Conservation (phyloP, 768 basidiomycete genomes). For the Pleurotus sapidus region DNA sequence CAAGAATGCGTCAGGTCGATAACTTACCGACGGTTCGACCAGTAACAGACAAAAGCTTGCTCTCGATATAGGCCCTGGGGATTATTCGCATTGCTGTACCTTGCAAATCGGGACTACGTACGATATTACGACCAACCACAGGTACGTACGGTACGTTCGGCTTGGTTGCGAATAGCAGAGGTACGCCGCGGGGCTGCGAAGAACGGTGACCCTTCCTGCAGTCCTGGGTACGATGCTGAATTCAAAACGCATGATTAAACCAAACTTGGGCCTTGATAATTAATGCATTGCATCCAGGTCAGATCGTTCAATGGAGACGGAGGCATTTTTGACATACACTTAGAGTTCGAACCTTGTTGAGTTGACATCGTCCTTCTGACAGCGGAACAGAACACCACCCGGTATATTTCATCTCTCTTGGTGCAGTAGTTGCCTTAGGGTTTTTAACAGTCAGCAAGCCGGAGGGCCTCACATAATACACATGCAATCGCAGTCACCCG, state of each 20-base stretch:
- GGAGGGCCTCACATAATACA: no score
- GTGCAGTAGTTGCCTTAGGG: no score
- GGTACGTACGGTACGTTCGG: background rate
- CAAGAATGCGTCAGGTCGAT: no score
- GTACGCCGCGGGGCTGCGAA: slow-evolving; percentile 5
- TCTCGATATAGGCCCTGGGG: no score
- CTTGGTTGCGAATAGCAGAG: background rate
- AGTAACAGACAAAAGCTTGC: no score
- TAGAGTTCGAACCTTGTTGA: slow-evolving; percentile 3
- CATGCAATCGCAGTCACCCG: no score
- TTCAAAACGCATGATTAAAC: background rate
- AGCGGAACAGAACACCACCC: no score
- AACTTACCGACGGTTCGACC: no score
- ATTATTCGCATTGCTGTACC: background rate
- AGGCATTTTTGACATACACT: background rate
- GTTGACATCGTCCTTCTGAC: background rate
- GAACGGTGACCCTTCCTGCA: slow-evolving; percentile 5
- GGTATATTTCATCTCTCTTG: no score
- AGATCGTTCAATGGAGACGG: background rate
- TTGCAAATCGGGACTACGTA: background rate
- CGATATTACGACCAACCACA: background rate
- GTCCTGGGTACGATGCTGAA: background rate
- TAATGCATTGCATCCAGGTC: no score
- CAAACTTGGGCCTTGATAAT: background rate
- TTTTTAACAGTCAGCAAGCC: no score